Conservation (phyloP, 2,329 filamentous ascomycete species). For the Pestalotiopsis sp. region DNA sequence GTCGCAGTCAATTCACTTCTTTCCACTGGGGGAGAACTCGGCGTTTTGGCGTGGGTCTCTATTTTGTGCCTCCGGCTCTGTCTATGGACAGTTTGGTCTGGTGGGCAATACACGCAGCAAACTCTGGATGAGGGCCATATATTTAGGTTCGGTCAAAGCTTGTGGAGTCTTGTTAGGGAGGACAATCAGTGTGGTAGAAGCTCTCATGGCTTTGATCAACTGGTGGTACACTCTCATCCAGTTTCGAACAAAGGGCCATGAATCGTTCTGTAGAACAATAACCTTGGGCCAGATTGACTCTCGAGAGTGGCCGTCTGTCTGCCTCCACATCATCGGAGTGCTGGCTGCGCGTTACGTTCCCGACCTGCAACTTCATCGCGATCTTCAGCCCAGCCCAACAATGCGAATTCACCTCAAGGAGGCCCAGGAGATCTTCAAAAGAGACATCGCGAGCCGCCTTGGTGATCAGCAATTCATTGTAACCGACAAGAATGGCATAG, state of each 20-base stretch:
- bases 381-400: not conserved
- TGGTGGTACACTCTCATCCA: not conserved
- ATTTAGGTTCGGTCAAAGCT: not conserved
- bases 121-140: not conserved
- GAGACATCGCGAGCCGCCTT: too few species aligned
- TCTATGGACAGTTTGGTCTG: accelerated
- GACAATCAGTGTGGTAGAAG: accelerated
- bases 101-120: not conserved
- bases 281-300: not conserved
- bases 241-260: not conserved
- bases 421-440: not conserved
- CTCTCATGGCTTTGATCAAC: not conserved
- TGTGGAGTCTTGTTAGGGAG: accelerated
- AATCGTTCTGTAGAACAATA: not conserved
- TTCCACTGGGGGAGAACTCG: not conserved
- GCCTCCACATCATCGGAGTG: not conserved
- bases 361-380: not conserved
- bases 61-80: not conserved
- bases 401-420: accelerated
- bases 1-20: not conserved
- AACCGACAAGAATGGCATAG: not conserved
- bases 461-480: not conserved
- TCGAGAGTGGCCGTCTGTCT: not conserved
- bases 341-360: not conserved
- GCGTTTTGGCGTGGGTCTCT: not conserved